These are phyloP conservation scores for Wickerhamiella cacticola DNA, from an alignment of 805 yeast genomes.

Conservation along the genomic window DNA sequence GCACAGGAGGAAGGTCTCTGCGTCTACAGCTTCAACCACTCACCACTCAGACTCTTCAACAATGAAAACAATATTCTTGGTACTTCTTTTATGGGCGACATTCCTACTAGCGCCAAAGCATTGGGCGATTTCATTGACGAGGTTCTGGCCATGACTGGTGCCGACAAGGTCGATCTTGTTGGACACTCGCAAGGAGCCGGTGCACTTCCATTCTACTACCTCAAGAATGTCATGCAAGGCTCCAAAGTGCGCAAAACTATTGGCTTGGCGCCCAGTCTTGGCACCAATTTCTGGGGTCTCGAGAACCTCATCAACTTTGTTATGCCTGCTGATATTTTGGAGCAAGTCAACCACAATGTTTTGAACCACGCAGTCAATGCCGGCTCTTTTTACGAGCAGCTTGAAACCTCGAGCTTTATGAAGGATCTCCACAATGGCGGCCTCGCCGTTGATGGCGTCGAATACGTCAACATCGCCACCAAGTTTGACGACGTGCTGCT, in stretches of 20 bases:
- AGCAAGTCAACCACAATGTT: not conserved
- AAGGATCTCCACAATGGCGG: constrained; percentile 5
- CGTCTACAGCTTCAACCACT: constrained; percentile 7
- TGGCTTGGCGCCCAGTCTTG: constrained; percentile 5
- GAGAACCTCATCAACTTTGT: not conserved
- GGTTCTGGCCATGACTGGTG: constrained; percentile 7
- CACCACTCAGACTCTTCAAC: not conserved
- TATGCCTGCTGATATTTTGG: not conserved
- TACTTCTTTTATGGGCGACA: constrained; percentile 2
- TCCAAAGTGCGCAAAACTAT: constrained; percentile 3
- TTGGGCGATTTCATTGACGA: not conserved
- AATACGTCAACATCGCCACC: constrained; percentile 8
- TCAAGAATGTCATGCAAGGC: constrained; percentile 6
- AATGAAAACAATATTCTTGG: not conserved
- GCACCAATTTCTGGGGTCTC: not conserved
- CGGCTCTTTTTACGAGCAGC: constrained; percentile 2
- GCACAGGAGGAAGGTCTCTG: constrained; percentile 6
- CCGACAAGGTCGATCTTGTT: constrained; percentile 4
- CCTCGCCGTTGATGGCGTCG: constrained; percentile 6
- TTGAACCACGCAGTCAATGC: not conserved
- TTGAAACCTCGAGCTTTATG: not conserved
- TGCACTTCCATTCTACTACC: constrained; percentile 6
- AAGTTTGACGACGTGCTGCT: constrained; percentile 3
- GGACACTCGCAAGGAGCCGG: constrained; percentile 12
- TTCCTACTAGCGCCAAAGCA: constrained; percentile 1